Percentiles rank a stretch among this genome's conserved stretches.
Conservation (phyloP, 2,329 filamentous ascomycete species). For the Scolecobasidium constrictum region DNA sequence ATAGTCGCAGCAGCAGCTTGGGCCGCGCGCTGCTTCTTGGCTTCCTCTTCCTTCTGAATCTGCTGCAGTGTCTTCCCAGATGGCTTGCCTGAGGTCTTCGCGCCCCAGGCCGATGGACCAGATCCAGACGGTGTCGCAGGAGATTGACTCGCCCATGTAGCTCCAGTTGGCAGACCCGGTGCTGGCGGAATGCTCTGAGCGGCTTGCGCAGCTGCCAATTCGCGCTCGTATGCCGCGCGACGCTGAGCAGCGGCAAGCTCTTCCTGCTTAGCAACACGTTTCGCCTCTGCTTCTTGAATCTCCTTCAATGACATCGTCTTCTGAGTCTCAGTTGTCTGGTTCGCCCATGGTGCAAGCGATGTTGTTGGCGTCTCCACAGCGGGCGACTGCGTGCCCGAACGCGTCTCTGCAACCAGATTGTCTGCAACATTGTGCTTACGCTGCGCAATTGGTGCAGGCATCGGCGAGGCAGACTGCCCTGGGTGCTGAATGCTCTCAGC, state of each 20-base stretch:
- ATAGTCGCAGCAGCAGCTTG: conserved; percentile 35
- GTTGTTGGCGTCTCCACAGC: conserved; percentile 52
- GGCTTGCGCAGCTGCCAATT: conserved; percentile 46
- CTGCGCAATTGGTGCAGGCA: conserved; percentile 83
- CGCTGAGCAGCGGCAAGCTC: conserved; percentile 68
- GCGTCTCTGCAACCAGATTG: conserved; percentile 48
- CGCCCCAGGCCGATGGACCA: conserved; percentile 8
- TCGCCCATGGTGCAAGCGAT: conserved; percentile 89
- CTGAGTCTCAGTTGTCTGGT: conserved; percentile 60
- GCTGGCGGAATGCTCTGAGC: conserved; percentile 50
- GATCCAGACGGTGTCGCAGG: conserved; percentile 35
- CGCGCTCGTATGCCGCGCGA: conserved; percentile 69
- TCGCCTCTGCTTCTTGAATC: conserved; percentile 91
- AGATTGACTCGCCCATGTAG: conserved; percentile 78
- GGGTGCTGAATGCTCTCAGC: conserved; percentile 55
- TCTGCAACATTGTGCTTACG: conserved; percentile 80
- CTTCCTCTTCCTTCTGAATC: conserved; percentile 93
- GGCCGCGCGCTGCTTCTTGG: conserved; percentile 66
- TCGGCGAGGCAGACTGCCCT: conserved; percentile 64
- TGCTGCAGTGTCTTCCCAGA: conserved; percentile 75
- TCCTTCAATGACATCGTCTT: conserved; percentile 90
- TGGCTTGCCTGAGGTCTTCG: conserved; percentile 35
- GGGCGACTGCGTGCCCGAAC: conserved; percentile 72
- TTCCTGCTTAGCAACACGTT: conserved; percentile 82
- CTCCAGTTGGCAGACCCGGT: conserved; percentile 73